Conservation (phyloP, 2,329 filamentous ascomycete genomes). For the Colletotrichum gloeosporioides region DNA sequence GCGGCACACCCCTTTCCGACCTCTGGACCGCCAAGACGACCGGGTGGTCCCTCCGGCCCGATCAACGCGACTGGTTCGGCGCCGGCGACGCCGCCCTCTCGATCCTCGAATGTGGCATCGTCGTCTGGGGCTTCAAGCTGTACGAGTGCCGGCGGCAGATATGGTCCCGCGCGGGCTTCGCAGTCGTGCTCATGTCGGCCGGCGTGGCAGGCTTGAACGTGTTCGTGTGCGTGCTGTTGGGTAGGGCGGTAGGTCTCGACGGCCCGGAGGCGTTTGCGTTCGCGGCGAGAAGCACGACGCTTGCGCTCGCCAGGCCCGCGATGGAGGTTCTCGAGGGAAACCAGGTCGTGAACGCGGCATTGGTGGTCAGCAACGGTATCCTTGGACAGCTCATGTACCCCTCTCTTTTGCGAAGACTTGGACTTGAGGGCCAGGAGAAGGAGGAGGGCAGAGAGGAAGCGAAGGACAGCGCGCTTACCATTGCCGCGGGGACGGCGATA, state of each 20-base stretch:
- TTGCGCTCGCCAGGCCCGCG: conserved; percentile 54
- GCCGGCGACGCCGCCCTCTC: conserved; percentile 55
- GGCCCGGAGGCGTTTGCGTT: conserved; percentile 46
- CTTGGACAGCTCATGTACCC: conserved; percentile 46
- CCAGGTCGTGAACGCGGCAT: conserved; percentile 50
- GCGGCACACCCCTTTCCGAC: conserved; percentile 38
- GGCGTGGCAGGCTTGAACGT: conserved; percentile 46
- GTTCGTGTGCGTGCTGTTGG: conserved; percentile 44
- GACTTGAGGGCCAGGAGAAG: conserved; percentile 24
- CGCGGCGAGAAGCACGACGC: conserved; percentile 54
- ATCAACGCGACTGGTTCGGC: conserved; percentile 37
- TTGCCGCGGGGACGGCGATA: conserved; percentile 57
- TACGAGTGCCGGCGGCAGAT: conserved; percentile 54
- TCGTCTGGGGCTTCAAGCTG: conserved; percentile 59
- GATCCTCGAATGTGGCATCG: conserved; percentile 55
- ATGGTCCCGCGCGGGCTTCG: conserved; percentile 45
- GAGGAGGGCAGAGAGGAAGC: not conserved
- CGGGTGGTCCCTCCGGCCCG: not conserved
- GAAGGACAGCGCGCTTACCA: conserved; percentile 34
- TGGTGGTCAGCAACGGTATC: conserved; percentile 59
- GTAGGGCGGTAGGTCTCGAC: conserved; percentile 39
- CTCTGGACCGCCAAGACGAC: conserved; percentile 35
- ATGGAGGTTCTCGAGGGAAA: conserved; percentile 51
- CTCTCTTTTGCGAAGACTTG: conserved; percentile 33
- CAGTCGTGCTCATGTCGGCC: conserved; percentile 41